Conservation (phyloP, 108 stramenopile species). For the Bacterosira constricta region DNA sequence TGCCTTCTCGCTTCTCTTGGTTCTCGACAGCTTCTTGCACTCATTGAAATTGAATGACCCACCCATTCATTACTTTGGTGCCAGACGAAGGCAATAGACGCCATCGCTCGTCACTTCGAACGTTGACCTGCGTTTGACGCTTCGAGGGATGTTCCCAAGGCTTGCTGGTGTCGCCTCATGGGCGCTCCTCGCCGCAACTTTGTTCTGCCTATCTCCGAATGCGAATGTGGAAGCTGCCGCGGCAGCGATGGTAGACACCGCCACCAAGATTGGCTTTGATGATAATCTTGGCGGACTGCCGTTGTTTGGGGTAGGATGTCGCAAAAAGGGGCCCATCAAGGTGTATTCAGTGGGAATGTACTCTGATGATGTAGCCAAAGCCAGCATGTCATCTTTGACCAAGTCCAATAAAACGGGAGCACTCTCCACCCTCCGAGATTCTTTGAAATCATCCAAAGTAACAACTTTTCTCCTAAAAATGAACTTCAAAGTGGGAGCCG, state of each 20-base stretch:
- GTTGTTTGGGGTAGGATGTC: constrained; percentile 72
- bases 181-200: too few relatives aligned
- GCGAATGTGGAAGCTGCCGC: too few relatives aligned
- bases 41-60: too few relatives aligned
- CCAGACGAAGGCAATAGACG: too few relatives aligned
- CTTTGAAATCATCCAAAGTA: constrained; percentile 46
- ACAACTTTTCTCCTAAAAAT: constrained; percentile 68
- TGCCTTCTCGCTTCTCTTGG: too few relatives aligned
- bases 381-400: constrained; percentile 42
- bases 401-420: constrained; percentile 53
- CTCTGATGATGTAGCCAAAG: constrained; percentile 47
- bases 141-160: too few relatives aligned
- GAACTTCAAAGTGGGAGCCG: constrained; percentile 84
- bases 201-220: too few relatives aligned
- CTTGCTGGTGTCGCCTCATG: too few relatives aligned
- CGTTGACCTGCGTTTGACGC: too few relatives aligned
- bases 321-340: constrained; percentile 82
- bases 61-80: too few relatives aligned
- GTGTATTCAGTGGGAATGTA: constrained; percentile 84
- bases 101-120: too few relatives aligned
- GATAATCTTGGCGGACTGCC: constrained; percentile 35
- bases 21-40: too few relatives aligned
- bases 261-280: constrained; percentile 69
- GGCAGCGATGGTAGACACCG: constrained; percentile 60
- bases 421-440: constrained; percentile 51